Conservation (phyloP, 73 alveolate genomes). For the Durusdinium trenchii region DNA sequence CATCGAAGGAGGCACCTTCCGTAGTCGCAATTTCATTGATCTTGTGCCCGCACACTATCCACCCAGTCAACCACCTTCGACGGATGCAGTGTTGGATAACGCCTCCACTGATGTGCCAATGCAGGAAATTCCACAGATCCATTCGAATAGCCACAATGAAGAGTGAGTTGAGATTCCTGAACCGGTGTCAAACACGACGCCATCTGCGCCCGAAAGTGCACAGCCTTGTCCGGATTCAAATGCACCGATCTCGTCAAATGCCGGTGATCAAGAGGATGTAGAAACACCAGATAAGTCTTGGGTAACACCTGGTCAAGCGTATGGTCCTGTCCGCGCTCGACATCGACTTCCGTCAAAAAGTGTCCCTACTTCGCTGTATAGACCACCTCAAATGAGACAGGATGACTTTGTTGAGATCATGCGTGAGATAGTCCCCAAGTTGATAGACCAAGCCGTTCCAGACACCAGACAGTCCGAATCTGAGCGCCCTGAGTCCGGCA, state of each 20-base stretch:
- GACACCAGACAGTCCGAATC: background rate
- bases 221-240: background rate
- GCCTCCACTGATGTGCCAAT: background rate
- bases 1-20: constrained; percentile 24
- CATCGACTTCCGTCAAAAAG: background rate
- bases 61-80: background rate
- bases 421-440: constrained; percentile 16
- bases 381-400: background rate
- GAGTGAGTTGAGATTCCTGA: background rate
- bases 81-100: background rate
- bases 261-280: background rate
- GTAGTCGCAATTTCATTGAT: background rate
- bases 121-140: background rate
- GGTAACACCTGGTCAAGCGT: too few relatives aligned
- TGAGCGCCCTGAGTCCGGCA: background rate
- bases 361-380: background rate
- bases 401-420: background rate
- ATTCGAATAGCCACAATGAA: background rate
- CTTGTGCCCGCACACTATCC: constrained; percentile 4
- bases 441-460: background rate
- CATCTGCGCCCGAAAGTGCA: background rate
- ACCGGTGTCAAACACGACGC: background rate
- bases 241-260: background rate
- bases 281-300: too few relatives aligned
- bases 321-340: background rate